Base-by-base conservation (phyloP, 345 rosid species). In the Eucalyptus marginata region DNA sequence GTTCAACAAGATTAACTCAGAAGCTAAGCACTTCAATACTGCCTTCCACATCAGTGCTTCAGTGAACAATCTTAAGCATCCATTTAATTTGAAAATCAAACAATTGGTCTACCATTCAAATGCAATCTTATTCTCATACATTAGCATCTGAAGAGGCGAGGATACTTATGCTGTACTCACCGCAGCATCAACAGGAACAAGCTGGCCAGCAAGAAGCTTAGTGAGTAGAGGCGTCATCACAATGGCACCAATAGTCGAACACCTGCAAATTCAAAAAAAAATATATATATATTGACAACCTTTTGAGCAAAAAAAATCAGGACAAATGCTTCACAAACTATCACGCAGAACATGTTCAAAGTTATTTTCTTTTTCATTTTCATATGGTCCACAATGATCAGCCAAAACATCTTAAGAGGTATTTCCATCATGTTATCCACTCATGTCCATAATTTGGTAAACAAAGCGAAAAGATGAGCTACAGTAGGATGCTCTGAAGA, bases 131-230 rank as follows among this genome's bases (percentile, higher is more conserved):
- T 76, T 76, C 46, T 76, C 84, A 76, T 76, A 43, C 84, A 40
- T 76, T 76, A 50, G 62, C 44, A 46, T 43, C 66, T 50, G 46
- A 52, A 76, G 84, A 76, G 47, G 84, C 27, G 0, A 22, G 43
- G 84, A 76, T 76, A 76, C 47, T 76, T 10, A 27, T 66, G 54
- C 85, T 64, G 56, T 27, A 93, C 97, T 92, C 91, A 98, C 99
- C 13, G 92, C 98, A 89, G 99, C 98, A 94, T 98, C 98, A 87
- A 98, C 99, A 2, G 98, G 99, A 93, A 98, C 99, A 92, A 98
- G 99, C 93, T 98, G 99, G 79, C 99, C 99, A 12, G 99, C 99
- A 88, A 98, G 99, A 91, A 98, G 97, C 96, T 96, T 96, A 40
- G 99, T 98, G 49, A 96, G 98, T 89, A 98, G 98, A 59, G 99